Evolutionary conservation across 306 rosid species (phyloP), one percentile per base, ranked within the genome.

Genomic region (Prunus armeniaca): DNA sequence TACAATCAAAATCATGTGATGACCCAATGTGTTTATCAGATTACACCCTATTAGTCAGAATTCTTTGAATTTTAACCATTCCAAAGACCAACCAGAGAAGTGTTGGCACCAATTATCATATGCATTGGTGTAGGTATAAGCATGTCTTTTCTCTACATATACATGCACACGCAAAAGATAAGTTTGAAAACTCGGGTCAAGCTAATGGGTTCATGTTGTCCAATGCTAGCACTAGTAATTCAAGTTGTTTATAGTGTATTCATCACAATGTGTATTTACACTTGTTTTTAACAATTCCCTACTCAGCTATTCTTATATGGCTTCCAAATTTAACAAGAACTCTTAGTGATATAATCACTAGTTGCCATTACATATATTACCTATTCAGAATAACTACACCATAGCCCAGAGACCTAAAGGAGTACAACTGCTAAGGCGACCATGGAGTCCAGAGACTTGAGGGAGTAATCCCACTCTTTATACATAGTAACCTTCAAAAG

Each of bases 21-120:
- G 38, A 20, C 55, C 49, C 15, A 13, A 24, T 22, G 7, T 38
- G 17, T 34, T 20, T 72, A 38, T 41, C 34, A n/a, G 41, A 22
- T 71, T 55, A 38, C 32, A 71, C 32, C 9, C 22, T 20, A 12
- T 15, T 52, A 71, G 27, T 13, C 9, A 46, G 30, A 41, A 66
- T 12, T 70, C 19, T n/a, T 66, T 66, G 19, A 66, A 66, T 43
- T 66, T 66, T 28, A 66, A 66, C 54, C 52, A 46, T 66, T 41
- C 52, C 71, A 41, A 66, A 20, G 27, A 66, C 28, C 28, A n/a
- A 60, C 32, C 34, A 25, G 52, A 12, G 52, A 2, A 52, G 27
- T 20, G 28, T 18, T 65, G 50, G 49, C 25, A 65, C 27, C 15
- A 0, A 12, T 19, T 65, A 65, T 38, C 68, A 63, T 0, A 9